Conservation (phyloP, 257 asterid species). For the Mentha longifolia region DNA sequence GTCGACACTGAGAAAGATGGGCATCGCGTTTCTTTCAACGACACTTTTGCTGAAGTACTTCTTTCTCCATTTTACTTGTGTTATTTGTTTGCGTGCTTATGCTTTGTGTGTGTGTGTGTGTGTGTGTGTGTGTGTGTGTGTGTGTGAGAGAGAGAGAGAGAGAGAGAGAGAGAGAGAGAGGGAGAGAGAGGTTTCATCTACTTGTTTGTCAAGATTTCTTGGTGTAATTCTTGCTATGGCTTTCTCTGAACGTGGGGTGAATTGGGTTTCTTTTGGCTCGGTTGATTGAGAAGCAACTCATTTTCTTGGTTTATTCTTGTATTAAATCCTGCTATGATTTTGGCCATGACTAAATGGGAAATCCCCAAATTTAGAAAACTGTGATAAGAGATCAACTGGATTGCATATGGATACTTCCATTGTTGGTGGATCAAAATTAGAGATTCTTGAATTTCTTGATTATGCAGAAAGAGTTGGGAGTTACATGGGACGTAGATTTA, state of each 20-base stretch:
- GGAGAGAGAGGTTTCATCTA: background rate
- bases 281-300: background rate
- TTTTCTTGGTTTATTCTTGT: background rate
- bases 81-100: background rate
- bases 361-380: background rate
- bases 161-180: too few relatives aligned
- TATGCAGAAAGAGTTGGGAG: constrained; percentile 84
- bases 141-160: too few relatives aligned
- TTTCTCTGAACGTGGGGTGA: background rate
- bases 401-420: background rate
- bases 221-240: background rate
- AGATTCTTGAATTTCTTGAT: constrained; percentile 15
- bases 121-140: too few relatives aligned
- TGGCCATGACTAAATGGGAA: background rate
- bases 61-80: background rate
- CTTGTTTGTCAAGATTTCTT: constrained; percentile 5
- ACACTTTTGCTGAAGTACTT: constrained; percentile 82
- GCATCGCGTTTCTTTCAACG: constrained; percentile 93
- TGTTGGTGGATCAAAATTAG: background rate
- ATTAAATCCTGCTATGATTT: background rate
- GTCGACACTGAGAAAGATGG: constrained; percentile 99
- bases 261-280: constrained; percentile 26
- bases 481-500: constrained; percentile 92
- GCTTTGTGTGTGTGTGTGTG: too few relatives aligned
- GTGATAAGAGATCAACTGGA: constrained; percentile 6